Evolutionary conservation across 2,329 filamentous ascomycete species (phyloP), one percentile per base, ranked within the genome.

Genomic region (Fonsecaea monophora): DNA sequence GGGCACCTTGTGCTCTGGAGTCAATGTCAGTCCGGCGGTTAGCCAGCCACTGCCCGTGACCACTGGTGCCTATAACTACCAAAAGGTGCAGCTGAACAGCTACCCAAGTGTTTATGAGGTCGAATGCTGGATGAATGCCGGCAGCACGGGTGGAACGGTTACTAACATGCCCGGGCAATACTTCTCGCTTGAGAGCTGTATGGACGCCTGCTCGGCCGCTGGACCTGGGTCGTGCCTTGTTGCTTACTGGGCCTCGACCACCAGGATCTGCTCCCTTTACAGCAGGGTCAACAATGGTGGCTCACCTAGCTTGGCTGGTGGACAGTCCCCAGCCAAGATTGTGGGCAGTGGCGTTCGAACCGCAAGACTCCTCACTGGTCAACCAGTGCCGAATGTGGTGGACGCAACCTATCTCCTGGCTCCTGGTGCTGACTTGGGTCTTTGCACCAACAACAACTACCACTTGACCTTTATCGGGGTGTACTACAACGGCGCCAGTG

Each of bases 11-110:
- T 69, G 67, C 48, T 12, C 57, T 18, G 61, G 61, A 4, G 30
- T 12, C 40, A 69, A 65, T 45, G 34, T 59, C 15, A 15, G 34
- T 32, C 56, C 54, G 18, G 40, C 38, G n/a, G 18, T 18, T 5
- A 53, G 21, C 8, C 60, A 62, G 40, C 38, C 64, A 35, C 35
- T 40, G 13, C 57, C 60, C 10, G 40, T 69, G 6, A 15, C 35
- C 18, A 45, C 57, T 9, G 67, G 67, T 6, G 67, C 61, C 13
- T 69, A 67, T 37, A 69, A 69, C 37, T 67, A 67, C 35, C 60
- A 65, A 30, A 69, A 69, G 54, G 62, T 69, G 18, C 64, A 60
- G 6, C 35, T 69, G 12, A 53, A 60, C 13, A 56, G 63, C 58
- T 37, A 35, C 6, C 60, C 61, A 35, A 60, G 15, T 30, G 64